These are phyloP conservation scores for Tetracladium setigerum DNA, from an alignment of 495 filamentous ascomycete species.

Conservation along the genomic window DNA sequence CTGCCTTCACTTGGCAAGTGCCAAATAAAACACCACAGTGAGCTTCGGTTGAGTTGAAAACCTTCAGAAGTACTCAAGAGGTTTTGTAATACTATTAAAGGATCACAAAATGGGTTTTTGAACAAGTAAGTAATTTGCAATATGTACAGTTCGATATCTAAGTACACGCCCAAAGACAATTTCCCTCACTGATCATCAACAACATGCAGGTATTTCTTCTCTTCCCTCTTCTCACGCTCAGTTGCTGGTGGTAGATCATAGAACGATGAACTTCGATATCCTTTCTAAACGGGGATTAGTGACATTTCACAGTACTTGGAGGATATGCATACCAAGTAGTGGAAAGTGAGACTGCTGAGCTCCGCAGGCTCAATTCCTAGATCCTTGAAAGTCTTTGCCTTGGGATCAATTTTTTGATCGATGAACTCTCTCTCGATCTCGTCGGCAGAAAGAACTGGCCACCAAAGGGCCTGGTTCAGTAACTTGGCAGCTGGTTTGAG, in stretches of 20 bases:
- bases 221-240: constrained; percentile 87
- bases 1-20: no score
- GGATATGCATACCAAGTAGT: constrained; percentile 73
- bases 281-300: constrained; percentile 48
- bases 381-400: constrained; percentile 92
- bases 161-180: constrained; percentile 5
- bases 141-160: constrained; percentile 17
- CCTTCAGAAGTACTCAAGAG: no score
- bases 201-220: constrained; percentile 94
- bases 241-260: constrained; percentile 93
- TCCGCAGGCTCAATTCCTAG: constrained; percentile 82
- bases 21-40: no score
- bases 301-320: constrained; percentile 7
- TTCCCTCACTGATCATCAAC: constrained; percentile 70
- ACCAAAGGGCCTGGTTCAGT: constrained; percentile 80
- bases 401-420: constrained; percentile 84
- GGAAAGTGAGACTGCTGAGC: constrained; percentile 73
- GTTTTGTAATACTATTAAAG: no score
- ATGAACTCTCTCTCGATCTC: constrained; percentile 90
- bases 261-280: constrained; percentile 71
- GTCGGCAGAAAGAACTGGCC: constrained; percentile 75
- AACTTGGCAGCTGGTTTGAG: constrained; percentile 63
- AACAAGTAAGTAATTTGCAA: constrained; percentile 1
- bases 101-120: no score
- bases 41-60: no score